Base-by-base conservation (phyloP, 306 rosid genomes). In the Phaseolus lunatus region DNA sequence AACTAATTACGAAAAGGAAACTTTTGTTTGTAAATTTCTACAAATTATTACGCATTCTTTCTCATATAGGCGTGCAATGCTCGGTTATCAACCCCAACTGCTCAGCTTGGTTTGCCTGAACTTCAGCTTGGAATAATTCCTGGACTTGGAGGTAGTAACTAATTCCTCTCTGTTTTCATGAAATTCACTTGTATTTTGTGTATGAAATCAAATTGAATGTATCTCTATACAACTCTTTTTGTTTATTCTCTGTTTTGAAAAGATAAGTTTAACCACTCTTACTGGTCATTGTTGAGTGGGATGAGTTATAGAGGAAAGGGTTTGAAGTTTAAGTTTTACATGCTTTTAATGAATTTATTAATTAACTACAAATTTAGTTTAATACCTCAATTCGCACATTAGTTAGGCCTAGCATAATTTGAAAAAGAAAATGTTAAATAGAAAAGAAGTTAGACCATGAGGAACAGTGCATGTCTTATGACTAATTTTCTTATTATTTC, bases 61-160 rank as follows among this genome's bases (percentile, higher is more conserved):
- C 69, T 70, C 33, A 27, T 31, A 69, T 62, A 96, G 99, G 96
- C 90, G 74, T 92, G 99, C 76, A 92, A 88, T 77, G 97, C 96
- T 15, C 82, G 99, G 18, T 75, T 96, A 81, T 96, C 99, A 41
- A 96, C 99, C 63, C 83, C 96, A 53, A 88, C 87, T 72, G 98
- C 97, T 43, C 97, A 84, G 85, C 80, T 96, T 27, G 99, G 99
- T 54, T 85, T 96, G 85, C 99, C 99, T 58, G 99, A 96, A 78
- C 97, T 96, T 78, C 98, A 92, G 86, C 99, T 96, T 76, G 99
- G 99, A 76, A 31, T 96, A 76, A 85, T 96, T 87, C 99, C 99
- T 73, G 98, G 99, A 76, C 93, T 92, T 80, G 99, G 98, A 91
- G 99, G 99, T 92, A 84, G 29, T 31, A 48, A 59, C 22, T 26